Conservation (phyloP, 1,139 yeast genomes). For the Yarrowia galli region DNA sequence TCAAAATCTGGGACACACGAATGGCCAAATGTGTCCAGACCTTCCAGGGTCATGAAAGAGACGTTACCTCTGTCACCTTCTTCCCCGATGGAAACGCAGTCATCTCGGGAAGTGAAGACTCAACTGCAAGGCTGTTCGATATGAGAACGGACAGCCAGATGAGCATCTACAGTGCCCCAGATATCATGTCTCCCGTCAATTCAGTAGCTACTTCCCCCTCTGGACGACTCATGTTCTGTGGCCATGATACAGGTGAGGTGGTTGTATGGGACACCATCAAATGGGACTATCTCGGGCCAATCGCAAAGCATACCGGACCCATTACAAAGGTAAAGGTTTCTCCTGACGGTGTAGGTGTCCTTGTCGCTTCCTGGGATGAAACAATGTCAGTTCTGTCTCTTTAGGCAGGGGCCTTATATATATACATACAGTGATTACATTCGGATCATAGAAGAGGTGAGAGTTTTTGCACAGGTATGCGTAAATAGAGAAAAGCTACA, state of each 20-base stretch:
- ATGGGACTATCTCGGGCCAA: constrained; percentile 67
- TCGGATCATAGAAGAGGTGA: too few relatives aligned
- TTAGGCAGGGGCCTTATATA: neutral
- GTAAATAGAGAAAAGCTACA: too few relatives aligned
- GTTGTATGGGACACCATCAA: constrained; percentile 80
- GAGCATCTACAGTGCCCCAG: constrained; percentile 58
- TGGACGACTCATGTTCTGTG: constrained; percentile 76
- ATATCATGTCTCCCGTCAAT: constrained; percentile 53
- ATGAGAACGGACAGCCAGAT: constrained; percentile 78
- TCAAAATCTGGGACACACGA: constrained; percentile 94
- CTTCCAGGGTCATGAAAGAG: constrained; percentile 66
- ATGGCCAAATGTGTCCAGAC: constrained; percentile 81
- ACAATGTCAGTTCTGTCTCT: constrained; percentile 41
- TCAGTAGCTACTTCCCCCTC: constrained; percentile 77
- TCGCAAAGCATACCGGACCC: constrained; percentile 66
- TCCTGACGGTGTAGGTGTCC: constrained; percentile 66
- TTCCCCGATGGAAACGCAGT: constrained; percentile 71
- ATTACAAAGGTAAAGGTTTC: constrained; percentile 71
- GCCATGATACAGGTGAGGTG: constrained; percentile 79
- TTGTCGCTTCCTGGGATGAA: constrained; percentile 52
- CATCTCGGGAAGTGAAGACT: constrained; percentile 81
- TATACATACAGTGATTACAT: too few relatives aligned
- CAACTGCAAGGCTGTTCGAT: constrained; percentile 74
- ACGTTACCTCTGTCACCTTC: constrained; percentile 69
- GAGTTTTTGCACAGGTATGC: too few relatives aligned